Conservation (phyloP, 306 rosid species). For the Prunus fruticosa region DNA sequence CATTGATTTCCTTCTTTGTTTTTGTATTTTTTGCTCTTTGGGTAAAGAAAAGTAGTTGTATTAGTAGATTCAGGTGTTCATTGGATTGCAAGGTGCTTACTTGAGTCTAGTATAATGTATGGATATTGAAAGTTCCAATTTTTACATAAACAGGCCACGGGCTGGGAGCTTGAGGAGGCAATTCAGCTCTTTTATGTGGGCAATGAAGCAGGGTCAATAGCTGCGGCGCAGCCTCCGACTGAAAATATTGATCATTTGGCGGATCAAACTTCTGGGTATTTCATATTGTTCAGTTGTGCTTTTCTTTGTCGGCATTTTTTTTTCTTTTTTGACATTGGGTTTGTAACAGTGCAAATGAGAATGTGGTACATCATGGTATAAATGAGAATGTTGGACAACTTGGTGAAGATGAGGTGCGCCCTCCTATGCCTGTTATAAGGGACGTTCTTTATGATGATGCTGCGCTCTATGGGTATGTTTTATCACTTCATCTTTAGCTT, state of each 20-base stretch:
- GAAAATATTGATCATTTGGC: slow-evolving; percentile 43
- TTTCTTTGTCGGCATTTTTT: not conserved
- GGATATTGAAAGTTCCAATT: slow-evolving; percentile 17
- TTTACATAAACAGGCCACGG: slow-evolving; percentile 66
- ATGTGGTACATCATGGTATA: not conserved
- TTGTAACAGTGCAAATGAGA: slow-evolving; percentile 50
- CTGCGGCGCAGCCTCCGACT: slow-evolving; percentile 33
- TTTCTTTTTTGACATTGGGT: not conserved
- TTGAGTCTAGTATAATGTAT: not conserved
- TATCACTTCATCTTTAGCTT: not conserved
- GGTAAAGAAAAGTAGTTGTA: not conserved
- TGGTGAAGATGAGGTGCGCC: slow-evolving; percentile 77
- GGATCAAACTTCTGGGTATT: slow-evolving; percentile 44
- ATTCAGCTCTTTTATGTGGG: slow-evolving; percentile 84
- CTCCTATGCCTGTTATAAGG: slow-evolving; percentile 92
- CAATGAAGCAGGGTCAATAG: slow-evolving; percentile 50
- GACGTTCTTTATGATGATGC: slow-evolving; percentile 89
- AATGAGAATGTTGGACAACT: slow-evolving; percentile 39
- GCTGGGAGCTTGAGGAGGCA: slow-evolving; percentile 96
- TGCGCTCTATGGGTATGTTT: slow-evolving; percentile 62
- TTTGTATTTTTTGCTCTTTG: not conserved
- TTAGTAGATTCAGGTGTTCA: not conserved
- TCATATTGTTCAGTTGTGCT: not conserved
- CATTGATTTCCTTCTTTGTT: slow-evolving; percentile 5
- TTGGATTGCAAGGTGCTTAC: not conserved